Conservation (phyloP, 257 asterid species). For the Ballota nigra region DNA sequence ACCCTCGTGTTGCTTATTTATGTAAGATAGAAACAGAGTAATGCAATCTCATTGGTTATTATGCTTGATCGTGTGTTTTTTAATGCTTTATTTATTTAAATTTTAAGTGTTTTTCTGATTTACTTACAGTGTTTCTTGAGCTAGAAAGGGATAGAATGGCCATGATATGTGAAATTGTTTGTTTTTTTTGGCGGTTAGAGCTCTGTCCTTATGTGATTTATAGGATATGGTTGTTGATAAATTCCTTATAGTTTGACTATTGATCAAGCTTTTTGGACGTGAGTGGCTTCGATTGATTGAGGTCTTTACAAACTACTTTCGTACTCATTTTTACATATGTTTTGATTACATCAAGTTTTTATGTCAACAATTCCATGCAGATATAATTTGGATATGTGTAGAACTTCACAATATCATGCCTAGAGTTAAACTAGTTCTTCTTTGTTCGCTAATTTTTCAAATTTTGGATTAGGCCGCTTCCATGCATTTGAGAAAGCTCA, state of each 20-base stretch:
- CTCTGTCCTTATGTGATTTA: neutral
- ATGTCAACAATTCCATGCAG: neutral
- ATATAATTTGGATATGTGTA: neutral
- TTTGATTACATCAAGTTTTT: neutral
- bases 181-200: neutral
- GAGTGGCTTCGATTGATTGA: conserved; percentile 1
- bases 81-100: neutral
- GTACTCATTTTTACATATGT: neutral
- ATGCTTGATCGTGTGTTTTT: neutral
- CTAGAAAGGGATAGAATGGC: conserved; percentile 6
- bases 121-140: neutral
- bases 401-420: neutral
- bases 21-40: conserved; percentile 43
- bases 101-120: neutral
- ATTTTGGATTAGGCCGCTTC: conserved; percentile 68
- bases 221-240: neutral
- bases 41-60: neutral
- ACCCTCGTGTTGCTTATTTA: conserved; percentile 70
- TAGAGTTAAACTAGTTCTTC: neutral
- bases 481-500: conserved; percentile 98
- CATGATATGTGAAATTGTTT: neutral
- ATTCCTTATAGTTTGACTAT: too few relatives aligned
- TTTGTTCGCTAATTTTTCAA: conserved; percentile 5
- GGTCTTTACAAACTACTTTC: neutral
- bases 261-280: neutral